A percentile compares a stretch with the other conserved stretches of the same genome.
Conservation (phyloP, 768 basidiomycete genomes). For the Lactarius sp. region DNA sequence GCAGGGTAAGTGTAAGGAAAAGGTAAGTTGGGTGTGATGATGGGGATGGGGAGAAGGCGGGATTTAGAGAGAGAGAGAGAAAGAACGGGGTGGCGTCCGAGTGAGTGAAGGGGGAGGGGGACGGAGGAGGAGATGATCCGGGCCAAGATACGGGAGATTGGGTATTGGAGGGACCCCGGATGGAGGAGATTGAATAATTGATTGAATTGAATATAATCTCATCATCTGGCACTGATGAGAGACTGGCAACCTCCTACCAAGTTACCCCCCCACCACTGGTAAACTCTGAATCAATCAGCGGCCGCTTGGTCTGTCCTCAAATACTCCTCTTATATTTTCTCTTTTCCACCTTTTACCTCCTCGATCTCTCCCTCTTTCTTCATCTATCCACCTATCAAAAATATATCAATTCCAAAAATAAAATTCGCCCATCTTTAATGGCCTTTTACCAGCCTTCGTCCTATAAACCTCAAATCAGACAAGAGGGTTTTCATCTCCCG, state of each 20-base stretch:
- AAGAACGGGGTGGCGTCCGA: constrained; percentile 22
- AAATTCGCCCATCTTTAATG: constrained; percentile 26
- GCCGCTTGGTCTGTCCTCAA: too few relatives aligned
- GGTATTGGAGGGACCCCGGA: constrained; percentile 15
- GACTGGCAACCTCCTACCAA: too few relatives aligned
- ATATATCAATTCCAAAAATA: not conserved
- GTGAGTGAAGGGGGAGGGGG: not conserved
- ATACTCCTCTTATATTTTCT: not conserved
- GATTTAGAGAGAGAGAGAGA: not conserved
- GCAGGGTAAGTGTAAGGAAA: not conserved
- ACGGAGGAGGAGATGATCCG: constrained; percentile 22
- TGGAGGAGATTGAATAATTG: constrained; percentile 5
- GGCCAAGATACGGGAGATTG: constrained; percentile 8
- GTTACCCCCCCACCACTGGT: not conserved
- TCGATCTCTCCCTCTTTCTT: not conserved
- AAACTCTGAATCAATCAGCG: not conserved
- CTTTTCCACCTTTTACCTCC: not conserved
- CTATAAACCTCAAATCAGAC: constrained; percentile 58
- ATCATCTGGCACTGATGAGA: not conserved
- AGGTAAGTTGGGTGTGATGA: too few relatives aligned
- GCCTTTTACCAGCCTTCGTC: constrained; percentile 37
- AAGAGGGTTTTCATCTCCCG: constrained; percentile 70
- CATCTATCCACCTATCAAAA: not conserved
- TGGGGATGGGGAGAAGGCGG: not conserved
- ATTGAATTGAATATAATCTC: constrained; percentile 14